Base-by-base conservation (phyloP, 225 moss, liverwort and hornwort species). In the Neckera pumila region DNA sequence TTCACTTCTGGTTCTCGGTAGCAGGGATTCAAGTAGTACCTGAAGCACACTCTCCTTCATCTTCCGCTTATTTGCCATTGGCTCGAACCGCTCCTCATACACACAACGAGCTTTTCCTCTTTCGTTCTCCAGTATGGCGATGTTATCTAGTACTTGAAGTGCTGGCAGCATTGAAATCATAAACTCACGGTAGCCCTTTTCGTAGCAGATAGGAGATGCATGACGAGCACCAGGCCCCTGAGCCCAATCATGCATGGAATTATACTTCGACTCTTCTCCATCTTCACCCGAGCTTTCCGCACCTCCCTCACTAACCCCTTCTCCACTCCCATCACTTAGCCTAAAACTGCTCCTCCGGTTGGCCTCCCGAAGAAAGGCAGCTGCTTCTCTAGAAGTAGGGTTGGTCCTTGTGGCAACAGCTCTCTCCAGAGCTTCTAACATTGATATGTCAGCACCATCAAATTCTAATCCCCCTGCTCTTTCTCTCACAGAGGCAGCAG, bases 111-210 rank as follows among this genome's bases (percentile, higher is more conserved):
- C 93, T 63, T 70, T 91, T 42, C 47, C 91, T 85, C 93, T 94
- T 89, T 96, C 96, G 58, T 31, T 87, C 65, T 93, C 91, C n/a
- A 87, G 72, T 43, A 96, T 78, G n/a, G 82, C 90, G 81, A 91
- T 62, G 85, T 96, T 94, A 87, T 96, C 96, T 40, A 96, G 89
- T 40, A 96, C 95, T 87, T 94, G 89, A 53, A 96, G 84, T 17
- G 57, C 89, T 59, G 94, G 94, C 63, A 96, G 89, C 84, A 87
- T 91, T 73, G 93, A 86, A 65, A 96, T 88, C 92, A 96, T 94
- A 58, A 96, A 96, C 76, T 95, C 95, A 87, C 95, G 91, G 86
- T 96, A 96, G 76, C 93, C 80, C 86, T 92, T 94, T 85, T 94
- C 91, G 57, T 87, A 91, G 87, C 96, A 96, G 75, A 96, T 96